phyloP scores from a whole-genome alignment of 345 rosid genomes.

The Rhodamnia rubescens region DNA sequence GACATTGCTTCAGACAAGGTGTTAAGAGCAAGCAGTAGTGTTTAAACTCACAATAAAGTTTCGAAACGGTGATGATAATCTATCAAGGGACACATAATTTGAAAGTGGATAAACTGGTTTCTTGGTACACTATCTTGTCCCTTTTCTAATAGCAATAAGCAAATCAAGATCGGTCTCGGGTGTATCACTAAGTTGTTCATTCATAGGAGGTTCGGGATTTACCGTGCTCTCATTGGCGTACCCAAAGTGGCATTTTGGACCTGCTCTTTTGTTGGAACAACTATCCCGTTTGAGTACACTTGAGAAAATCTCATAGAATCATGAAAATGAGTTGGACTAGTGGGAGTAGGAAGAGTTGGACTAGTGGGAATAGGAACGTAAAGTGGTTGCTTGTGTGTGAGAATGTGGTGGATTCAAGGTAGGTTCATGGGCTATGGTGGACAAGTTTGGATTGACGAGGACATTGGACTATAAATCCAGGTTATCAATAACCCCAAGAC shows the following conservation, averaged over 20 bases:
- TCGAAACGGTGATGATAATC: accelerated
- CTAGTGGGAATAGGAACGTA: too few relatives aligned
- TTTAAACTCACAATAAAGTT: neutral
- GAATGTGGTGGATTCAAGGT: neutral
- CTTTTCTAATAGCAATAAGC: neutral
- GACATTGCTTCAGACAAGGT: neutral
- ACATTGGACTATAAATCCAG: too few relatives aligned
- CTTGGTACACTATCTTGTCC: neutral
- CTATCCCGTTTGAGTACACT: neutral
- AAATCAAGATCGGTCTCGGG: neutral
- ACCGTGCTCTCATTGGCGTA: neutral
- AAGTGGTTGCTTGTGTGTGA: neutral
- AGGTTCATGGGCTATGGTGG: neutral
- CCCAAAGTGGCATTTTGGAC: neutral
- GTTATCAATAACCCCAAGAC: neutral
- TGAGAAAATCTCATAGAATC: too few relatives aligned
- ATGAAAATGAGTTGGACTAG: too few relatives aligned
- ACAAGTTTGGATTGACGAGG: neutral
- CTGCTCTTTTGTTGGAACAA: neutral
- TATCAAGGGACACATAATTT: too few relatives aligned
- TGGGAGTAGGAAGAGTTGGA: too few relatives aligned
- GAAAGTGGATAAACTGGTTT: neutral
- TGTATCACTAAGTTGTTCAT: too few relatives aligned
- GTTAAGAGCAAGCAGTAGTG: neutral
- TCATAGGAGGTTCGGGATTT: neutral